phyloP scores from a whole-genome alignment of 2,329 filamentous ascomycete species.

The Thelonectria blattea region DNA sequence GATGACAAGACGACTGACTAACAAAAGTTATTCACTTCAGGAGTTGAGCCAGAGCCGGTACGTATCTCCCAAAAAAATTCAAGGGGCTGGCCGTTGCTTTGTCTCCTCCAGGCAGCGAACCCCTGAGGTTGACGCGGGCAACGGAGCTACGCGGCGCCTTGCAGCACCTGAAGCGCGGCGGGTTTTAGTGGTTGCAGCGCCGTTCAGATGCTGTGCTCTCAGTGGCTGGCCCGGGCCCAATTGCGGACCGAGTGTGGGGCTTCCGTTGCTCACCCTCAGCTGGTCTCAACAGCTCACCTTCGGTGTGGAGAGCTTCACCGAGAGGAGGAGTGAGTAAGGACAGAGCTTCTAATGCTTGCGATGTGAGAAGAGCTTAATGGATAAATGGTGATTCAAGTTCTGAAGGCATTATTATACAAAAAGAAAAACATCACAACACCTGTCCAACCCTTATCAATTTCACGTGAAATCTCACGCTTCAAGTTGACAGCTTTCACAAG shows the following conservation, averaged over 20 bases:
- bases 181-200: constrained; percentile 11
- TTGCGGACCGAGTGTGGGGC: not conserved
- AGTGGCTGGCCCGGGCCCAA: constrained; percentile 1
- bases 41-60: constrained; percentile 37
- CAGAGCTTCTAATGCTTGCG: constrained; percentile 1
- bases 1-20: constrained; percentile 26
- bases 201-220: constrained; percentile 1
- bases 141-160: not conserved
- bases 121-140: constrained; percentile 1
- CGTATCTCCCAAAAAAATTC: constrained; percentile 26
- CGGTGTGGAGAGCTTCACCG: constrained; percentile 11
- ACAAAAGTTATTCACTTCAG: constrained; percentile 40
- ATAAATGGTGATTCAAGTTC: not conserved
- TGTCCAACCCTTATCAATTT: not conserved
- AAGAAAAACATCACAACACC: too few relatives aligned
- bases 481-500: constrained; percentile 18
- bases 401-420: too few relatives aligned
- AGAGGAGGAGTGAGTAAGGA: not conserved
- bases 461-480: not conserved
- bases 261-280: not conserved
- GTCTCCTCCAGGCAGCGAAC: constrained; percentile 21
- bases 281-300: not conserved
- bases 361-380: not conserved
- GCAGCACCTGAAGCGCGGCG: constrained; percentile 1
- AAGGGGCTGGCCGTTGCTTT: constrained; percentile 36